Conservation (phyloP, 2,329 filamentous ascomycete species). For the Neofusicoccum kwambonambiense region DNA sequence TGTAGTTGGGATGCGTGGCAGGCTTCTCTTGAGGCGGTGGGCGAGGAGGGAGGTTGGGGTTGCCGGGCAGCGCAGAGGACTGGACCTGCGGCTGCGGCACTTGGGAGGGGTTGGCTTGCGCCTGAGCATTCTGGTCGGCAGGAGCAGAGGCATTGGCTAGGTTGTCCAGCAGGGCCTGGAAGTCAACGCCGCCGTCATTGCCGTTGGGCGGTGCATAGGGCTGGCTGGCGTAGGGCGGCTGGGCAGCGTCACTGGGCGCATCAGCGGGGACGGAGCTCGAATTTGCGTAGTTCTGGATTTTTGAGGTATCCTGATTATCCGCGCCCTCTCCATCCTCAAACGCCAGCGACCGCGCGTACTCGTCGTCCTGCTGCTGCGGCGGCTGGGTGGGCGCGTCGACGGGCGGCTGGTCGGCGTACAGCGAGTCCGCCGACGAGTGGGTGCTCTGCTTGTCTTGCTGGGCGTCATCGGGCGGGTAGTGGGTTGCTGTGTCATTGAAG, state of each 20-base stretch:
- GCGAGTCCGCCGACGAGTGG: slow-evolving; percentile 28
- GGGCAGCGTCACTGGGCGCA: slow-evolving; percentile 36
- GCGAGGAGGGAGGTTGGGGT: slow-evolving; percentile 45
- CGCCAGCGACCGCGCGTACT: slow-evolving; percentile 27
- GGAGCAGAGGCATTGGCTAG: slow-evolving; percentile 26
- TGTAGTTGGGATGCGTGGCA: slow-evolving; percentile 48
- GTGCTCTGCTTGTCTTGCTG: slow-evolving; percentile 32
- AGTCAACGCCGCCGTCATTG: slow-evolving; percentile 40
- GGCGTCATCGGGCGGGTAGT: slow-evolving; percentile 45
- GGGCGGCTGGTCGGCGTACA: slow-evolving; percentile 32
- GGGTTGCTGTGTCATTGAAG: slow-evolving; percentile 66
- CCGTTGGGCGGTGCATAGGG: slow-evolving; percentile 28
- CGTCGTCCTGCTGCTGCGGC: slow-evolving; percentile 23
- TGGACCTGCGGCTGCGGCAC: slow-evolving; percentile 21
- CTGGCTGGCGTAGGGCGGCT: slow-evolving; percentile 16
- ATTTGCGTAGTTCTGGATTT: slow-evolving; percentile 38
- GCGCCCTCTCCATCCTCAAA: slow-evolving; percentile 29
- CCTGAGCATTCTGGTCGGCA: slow-evolving; percentile 33
- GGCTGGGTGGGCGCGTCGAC: slow-evolving; percentile 24
- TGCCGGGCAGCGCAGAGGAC: slow-evolving; percentile 38
- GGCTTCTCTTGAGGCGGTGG: slow-evolving; percentile 51
- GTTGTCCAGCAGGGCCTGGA: slow-evolving; percentile 48
- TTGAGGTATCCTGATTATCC: slow-evolving; percentile 36
- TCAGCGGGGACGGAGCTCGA: slow-evolving; percentile 31
- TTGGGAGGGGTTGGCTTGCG: slow-evolving; percentile 7